Evolutionary conservation across 1,284 basidiomycete genomes (phyloP).

Genomic region (Malassezia equina): DNA sequence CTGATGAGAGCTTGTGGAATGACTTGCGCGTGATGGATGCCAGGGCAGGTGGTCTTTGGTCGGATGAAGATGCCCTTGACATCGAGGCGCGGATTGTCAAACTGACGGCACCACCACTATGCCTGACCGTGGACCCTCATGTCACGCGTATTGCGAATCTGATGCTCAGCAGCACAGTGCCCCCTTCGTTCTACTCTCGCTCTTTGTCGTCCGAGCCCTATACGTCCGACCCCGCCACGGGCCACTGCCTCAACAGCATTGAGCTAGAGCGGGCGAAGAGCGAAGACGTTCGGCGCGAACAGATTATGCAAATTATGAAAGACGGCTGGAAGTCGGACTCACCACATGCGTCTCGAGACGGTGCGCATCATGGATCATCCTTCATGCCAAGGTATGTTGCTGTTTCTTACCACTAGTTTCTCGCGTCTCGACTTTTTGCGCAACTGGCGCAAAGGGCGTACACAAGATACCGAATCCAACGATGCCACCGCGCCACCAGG

Average conservation of each 20-base stretch:
- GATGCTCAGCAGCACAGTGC: constrained; percentile 38
- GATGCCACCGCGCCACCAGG: not conserved
- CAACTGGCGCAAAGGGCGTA: constrained; percentile 27
- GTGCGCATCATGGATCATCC: not conserved
- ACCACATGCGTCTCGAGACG: not conserved
- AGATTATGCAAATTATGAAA: constrained; percentile 43
- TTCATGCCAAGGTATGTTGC: constrained; percentile 23
- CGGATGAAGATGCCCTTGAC: constrained; percentile 38
- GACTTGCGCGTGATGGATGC: constrained; percentile 40
- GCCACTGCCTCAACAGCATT: constrained; percentile 31
- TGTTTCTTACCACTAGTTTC: constrained; percentile 15
- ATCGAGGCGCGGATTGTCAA: constrained; percentile 38
- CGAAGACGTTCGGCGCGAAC: constrained; percentile 27
- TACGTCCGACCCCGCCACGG: constrained; percentile 14
- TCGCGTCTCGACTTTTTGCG: constrained; percentile 35
- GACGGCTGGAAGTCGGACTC: constrained; percentile 18
- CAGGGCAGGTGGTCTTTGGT: constrained; percentile 31
- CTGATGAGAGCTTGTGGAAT: constrained; percentile 36
- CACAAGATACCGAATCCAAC: not conserved
- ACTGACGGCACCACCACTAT: constrained; percentile 41
- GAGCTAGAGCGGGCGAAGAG: constrained; percentile 32
- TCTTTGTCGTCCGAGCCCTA: constrained; percentile 19
- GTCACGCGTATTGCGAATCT: constrained; percentile 40
- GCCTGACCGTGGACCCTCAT: constrained; percentile 38
- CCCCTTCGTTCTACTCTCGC: constrained; percentile 22